Conservation (phyloP, 1,284 basidiomycete genomes). For the Rhodotorula sp. region DNA sequence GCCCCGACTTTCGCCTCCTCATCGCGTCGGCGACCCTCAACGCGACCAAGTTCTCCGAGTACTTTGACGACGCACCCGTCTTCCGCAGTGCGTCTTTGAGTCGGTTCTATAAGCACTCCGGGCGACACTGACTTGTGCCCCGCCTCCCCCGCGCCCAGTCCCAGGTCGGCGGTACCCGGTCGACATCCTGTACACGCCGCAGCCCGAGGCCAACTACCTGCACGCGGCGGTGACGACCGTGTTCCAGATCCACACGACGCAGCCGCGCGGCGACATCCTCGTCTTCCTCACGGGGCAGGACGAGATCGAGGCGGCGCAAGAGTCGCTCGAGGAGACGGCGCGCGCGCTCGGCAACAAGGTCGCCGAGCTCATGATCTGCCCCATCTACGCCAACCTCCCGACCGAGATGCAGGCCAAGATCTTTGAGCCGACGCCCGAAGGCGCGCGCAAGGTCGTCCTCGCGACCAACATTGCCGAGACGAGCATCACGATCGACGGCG, state of each 20-base stretch:
- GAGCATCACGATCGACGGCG: conserved; percentile 95
- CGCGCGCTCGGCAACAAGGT: conserved; percentile 95
- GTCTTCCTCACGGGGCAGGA: conserved; percentile 99
- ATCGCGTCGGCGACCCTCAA: conserved; percentile 98
- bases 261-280: conserved; percentile 96
- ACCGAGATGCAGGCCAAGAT: conserved; percentile 99
- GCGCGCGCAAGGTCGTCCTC: conserved; percentile 92
- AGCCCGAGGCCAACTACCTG: conserved; percentile 96
- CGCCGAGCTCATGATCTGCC: conserved; percentile 89
- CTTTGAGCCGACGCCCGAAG: conserved; percentile 96
- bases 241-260: conserved; percentile 98
- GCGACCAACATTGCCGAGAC: conserved; percentile 99
- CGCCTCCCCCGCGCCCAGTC: conserved; percentile 51
- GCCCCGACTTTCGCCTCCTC: conserved; percentile 84
- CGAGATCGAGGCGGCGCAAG: conserved; percentile 90
- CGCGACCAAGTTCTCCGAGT: conserved; percentile 82
- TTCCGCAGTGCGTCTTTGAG: conserved; percentile 69
- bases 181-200: conserved; percentile 96
- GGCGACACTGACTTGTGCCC: not conserved
- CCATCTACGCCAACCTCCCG: conserved; percentile 96
- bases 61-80: conserved; percentile 90
- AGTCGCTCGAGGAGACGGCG: conserved; percentile 93
- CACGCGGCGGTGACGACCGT: conserved; percentile 98
- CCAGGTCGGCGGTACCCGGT: conserved; percentile 97
- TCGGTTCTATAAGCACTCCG: conserved; percentile 1